Base-by-base conservation (phyloP, 1,139 yeast genomes). In the Taphrina wiesneri region DNA sequence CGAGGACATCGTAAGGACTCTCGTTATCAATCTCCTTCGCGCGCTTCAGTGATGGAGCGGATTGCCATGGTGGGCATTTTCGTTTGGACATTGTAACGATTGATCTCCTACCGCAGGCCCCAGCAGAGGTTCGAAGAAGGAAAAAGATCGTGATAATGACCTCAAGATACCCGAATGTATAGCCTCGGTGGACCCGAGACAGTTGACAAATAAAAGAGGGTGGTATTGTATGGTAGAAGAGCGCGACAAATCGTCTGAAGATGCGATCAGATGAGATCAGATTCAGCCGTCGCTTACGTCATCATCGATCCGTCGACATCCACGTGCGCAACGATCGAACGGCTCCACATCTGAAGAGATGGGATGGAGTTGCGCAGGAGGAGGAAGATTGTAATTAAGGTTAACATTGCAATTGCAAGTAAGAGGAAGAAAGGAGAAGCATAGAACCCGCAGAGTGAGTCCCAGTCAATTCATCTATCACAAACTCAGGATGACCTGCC, bases 61-160 rank as follows among this genome's bases (percentile, higher is more conserved):
- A 53, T 41, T 60, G 57, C 64, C 64, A 60, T n/a, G 56, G 56
- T 19, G 64, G 59, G 25, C 59, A 54, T n/a, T 21, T 36, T 54
- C 59, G 23, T 36, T 54, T 54, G 47, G 59, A 54, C 59, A 54
- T 54, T 47, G 59, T 25, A 9, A n/a, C 41, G 56, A 52, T 2
- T n/a, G 59, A 19, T 41, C 59, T 23, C 21, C 36, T 15, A 11
- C 28, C 36, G 26, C 54, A n/a, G 19, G 26, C 11, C 13, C 54
- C 9, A 15, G 11, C 9, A 7, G 25, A n/a, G 15, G 49, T 11
- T 21, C 28, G 28, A 21, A 45, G 28, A 7, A 45, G 49, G 28
- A 45, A 45, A n/a, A 45, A n/a, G 28, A 45, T 45, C 11, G 26
- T 23, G 28, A 17, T 11, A 5, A 28, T 21, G 7, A 28, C n/a